Base-by-base conservation (phyloP, 2,329 filamentous ascomycete genomes). In the Diplodia seriata region DNA sequence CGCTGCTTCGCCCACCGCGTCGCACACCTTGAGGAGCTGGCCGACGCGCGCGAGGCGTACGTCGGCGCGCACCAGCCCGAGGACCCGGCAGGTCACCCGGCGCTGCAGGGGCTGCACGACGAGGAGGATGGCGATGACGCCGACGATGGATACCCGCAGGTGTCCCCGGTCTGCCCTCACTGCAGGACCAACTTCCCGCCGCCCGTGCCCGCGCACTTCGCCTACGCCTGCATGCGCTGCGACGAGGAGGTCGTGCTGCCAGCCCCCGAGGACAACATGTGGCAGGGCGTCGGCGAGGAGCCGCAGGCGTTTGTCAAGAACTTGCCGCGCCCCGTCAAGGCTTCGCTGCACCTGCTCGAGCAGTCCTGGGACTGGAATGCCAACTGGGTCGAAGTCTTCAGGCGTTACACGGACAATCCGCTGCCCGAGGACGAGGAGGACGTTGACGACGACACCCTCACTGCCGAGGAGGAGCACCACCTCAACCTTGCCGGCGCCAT, bases 1-100 rank as follows among this genome's bases (percentile, higher is more conserved):
- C 40, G 40, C 57, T 62, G 57, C 57, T 29, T 62, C 23, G 9
- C 18, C 15, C 57, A 62, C 29, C 57, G 57, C 18, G 23, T 7
- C 26, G 5, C n/a, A 4, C 40, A 36, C 18, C 57, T 62, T 4
- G 40, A 49, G 18, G 3, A n/a, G 23, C 40, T 62, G 4, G 8
- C 7, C 12, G 40, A 14, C 26, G 15, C 2, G 18, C 11, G 18
- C 23, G 9, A 9, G 14, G 18, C 12, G 3, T 62, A 29, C 43
- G 5, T 5, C 12, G 15, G 50, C 15, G 0, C 0, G 43, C 26
- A 43, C 57, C 5, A 26, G 26, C 20, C 12, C 6, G 23, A 6
- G 14, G 11, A 26, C 3, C 26, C 26, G 26, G 26, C 8, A 11
- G 36, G 14, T 7, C 36, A 38, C 36, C 36, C 36, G 11, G 36